These are phyloP conservation scores for Coemansia sp. DNA, from an alignment of 192 early-diverging fungal genomes.

Conservation along the genomic window DNA sequence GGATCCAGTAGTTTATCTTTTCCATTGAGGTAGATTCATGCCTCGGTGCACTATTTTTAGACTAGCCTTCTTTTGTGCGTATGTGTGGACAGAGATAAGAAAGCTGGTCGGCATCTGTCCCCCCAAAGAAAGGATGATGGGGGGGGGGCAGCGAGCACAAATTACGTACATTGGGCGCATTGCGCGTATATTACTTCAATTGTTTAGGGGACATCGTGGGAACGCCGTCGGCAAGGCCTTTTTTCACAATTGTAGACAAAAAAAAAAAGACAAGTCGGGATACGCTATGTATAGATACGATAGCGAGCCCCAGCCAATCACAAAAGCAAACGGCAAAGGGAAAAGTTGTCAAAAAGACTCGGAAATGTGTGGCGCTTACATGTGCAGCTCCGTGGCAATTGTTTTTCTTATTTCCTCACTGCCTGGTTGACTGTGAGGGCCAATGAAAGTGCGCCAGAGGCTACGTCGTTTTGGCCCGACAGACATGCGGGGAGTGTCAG, in stretches of 20 bases:
- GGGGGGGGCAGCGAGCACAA: neutral
- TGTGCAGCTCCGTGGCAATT: neutral
- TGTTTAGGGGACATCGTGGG: neutral
- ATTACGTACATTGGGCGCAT: neutral
- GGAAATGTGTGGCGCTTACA: neutral
- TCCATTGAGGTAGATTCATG: neutral
- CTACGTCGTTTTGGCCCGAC: no score
- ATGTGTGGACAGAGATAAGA: neutral
- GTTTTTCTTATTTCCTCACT: neutral
- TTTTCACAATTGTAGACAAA: neutral
- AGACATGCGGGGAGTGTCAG: neutral
- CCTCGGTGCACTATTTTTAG: neutral
- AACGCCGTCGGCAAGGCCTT: neutral
- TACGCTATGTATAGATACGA: neutral
- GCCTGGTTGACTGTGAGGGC: neutral
- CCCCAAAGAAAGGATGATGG: neutral
- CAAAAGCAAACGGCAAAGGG: neutral
- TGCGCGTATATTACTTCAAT: neutral
- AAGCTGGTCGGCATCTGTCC: neutral
- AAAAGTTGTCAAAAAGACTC: neutral
- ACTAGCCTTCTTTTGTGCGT: neutral
- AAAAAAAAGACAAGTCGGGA: neutral
- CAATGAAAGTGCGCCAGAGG: no score
- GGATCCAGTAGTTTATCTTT: no score
- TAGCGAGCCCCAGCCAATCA: neutral